A percentile compares a stretch with the other conserved stretches of the same genome.
Evolutionary conservation across 495 filamentous ascomycete genomes (phyloP).

Genomic region (Aspergillus funiculosus): DNA sequence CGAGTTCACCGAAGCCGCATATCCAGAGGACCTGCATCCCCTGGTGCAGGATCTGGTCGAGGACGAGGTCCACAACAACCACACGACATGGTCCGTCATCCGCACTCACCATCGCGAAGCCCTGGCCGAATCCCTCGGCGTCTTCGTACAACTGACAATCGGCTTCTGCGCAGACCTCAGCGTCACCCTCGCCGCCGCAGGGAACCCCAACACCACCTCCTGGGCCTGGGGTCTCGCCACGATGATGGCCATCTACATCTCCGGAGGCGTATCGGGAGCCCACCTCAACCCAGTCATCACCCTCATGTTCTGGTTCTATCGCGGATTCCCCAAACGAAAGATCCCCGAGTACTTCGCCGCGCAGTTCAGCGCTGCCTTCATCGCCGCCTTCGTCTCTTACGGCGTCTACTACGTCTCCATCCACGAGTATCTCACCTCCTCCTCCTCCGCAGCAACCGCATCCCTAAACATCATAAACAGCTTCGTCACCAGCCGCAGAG

Average conservation of each 20-base stretch:
- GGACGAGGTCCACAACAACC: slow-evolving; percentile 44
- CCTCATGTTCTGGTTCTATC: slow-evolving; percentile 45
- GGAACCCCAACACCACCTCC: slow-evolving; percentile 43
- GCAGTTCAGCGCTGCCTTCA: slow-evolving; percentile 44
- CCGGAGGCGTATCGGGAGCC: slow-evolving; percentile 50
- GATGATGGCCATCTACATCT: slow-evolving; percentile 55
- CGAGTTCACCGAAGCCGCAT: slow-evolving; percentile 21
- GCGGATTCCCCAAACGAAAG: slow-evolving; percentile 44
- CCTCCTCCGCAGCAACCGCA: slow-evolving; percentile 18
- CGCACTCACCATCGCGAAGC: slow-evolving; percentile 46
- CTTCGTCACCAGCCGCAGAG: slow-evolving; percentile 38
- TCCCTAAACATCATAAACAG: slow-evolving; percentile 32
- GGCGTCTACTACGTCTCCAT: slow-evolving; percentile 48
- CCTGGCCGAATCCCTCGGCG: slow-evolving; percentile 47
- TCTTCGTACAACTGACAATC: slow-evolving; percentile 39
- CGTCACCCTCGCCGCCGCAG: slow-evolving; percentile 38
- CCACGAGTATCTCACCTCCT: slow-evolving; percentile 29
- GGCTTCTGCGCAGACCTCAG: slow-evolving; percentile 46
- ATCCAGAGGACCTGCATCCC: slow-evolving; percentile 39
- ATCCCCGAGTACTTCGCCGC: slow-evolving; percentile 45
- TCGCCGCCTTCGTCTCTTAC: slow-evolving; percentile 41
- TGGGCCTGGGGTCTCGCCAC: slow-evolving; percentile 53
- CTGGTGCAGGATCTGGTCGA: slow-evolving; percentile 38
- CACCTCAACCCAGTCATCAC: slow-evolving; percentile 51
- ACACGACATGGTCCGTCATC: slow-evolving; percentile 49